Base-by-base conservation (phyloP, 1,139 yeast species). In the Taphrina confusa region DNA sequence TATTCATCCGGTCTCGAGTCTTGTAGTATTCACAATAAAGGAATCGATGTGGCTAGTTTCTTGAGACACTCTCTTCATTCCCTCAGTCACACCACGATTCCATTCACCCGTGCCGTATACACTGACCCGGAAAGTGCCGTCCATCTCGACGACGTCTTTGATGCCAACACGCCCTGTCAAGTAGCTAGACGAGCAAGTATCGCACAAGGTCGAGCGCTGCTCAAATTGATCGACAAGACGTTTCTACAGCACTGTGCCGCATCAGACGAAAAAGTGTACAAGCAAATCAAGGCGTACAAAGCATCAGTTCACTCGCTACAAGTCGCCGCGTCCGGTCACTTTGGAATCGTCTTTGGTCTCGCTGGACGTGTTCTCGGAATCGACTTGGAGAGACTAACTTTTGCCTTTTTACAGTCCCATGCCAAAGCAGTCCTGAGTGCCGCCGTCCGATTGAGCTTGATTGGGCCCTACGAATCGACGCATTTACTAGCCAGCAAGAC, bases 1-100 rank as follows among this genome's bases (percentile, higher is more conserved):
- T 61, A 45, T 47, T 61, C 63, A 25, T 61, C 56, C 22, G 63
- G 63, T 12, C 50, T 61, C 8, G 63, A 61, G 39, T 61, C 63
- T 9, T 47, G 42, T 28, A 27, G 52, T 18, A 40, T 46, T 2
- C 63, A 61, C 37, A 39, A 40, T 9, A 33, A n/a, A 20, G 46
- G 33, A 9, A 40, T 47, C 4, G 37, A 54, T 14, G 50, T 59
- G 31, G 57, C 34, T 18, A 33, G 20, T 16, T 61, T 61, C 23
- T 33, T 61, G n/a, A 22, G 30, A n/a, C 57, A 49, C 30, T 56
- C 61, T 25, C 18, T 61, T 3, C 37, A 27, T 8, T 56, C 61
- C 12, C 33, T 51, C 30, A 14, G 57, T 14, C 23, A 25, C 25
- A 56, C 61, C 18, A 57, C 57, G 6, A 11, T 50, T 14, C 63